Evolutionary conservation across 2,329 filamentous ascomycete genomes (phyloP), one percentile per base, ranked within the genome.

Genomic region (Cryphonectria naterciae): DNA sequence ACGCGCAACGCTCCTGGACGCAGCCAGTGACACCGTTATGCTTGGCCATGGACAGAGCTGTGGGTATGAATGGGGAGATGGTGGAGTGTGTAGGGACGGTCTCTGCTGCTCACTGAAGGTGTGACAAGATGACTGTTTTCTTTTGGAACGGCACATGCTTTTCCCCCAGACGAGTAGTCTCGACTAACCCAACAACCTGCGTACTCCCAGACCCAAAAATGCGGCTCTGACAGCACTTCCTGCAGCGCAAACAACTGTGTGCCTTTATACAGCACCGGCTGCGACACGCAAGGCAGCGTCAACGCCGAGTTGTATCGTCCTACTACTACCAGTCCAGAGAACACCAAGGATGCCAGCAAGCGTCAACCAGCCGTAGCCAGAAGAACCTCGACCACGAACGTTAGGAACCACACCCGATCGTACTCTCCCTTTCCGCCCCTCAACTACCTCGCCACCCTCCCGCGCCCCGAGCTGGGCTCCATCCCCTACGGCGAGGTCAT

Each of bases 401-500:
- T 22, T 15, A 32, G 11, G 5, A 65, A 65, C 43, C 37, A 35
- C 15, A 10, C 28, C 41, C 46, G 11, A 15, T 8, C 60, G 2
- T 13, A 49, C 13, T 63, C 35, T 15, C 58, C 8, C 35, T 65
- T 64, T 32, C 71, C 71, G 4, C 37, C 68, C 35, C 39, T 68
- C 8, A 35, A 39, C 22, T 70, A 70, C 56, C 63, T 73, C 62
- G 39, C 83, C 3, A 80, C 79, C 1, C 78, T 90, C 62, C 77
- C 83, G 28, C 85, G 90, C 11, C 82, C 87, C 1, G 83, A 86
- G 62, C 72, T 88, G 2, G 89, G 90, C 19, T 79, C 73, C 5
- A 81, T 91, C 3, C 80, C 82, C 0, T 90, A 91, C 71, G 89
- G 89, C 28, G 82, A 78, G 15, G 85, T 86, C 37, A 87, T 91